These are phyloP conservation scores for Penicillium sclerotigenum DNA, from an alignment of 2,329 filamentous ascomycete genomes.

Conservation along the genomic window DNA sequence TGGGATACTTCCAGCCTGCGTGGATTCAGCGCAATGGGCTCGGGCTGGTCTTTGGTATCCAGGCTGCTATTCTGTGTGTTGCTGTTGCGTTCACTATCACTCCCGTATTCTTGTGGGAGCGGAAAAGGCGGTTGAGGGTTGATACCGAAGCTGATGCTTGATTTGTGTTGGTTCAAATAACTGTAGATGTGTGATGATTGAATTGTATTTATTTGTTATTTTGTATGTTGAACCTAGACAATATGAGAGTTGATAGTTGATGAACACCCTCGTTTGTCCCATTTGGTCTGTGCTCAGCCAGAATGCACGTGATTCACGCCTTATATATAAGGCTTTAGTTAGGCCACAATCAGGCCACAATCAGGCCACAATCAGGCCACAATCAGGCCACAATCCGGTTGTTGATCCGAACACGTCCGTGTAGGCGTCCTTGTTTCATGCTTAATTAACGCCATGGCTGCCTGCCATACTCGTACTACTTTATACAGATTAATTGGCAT, in stretches of 20 bases:
- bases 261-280: background rate
- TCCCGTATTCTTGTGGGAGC: slow-evolving; percentile 20
- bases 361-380: background rate
- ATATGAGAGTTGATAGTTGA: background rate
- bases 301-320: background rate
- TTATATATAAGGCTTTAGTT: background rate
- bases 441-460: slow-evolving; percentile 1
- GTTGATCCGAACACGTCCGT: background rate
- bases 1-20: slow-evolving; percentile 38
- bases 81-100: slow-evolving; percentile 28
- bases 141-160: background rate
- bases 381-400: background rate
- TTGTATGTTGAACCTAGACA: background rate
- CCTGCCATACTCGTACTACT: background rate
- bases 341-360: background rate
- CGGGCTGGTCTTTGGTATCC: slow-evolving; percentile 35
- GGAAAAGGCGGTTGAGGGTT: background rate
- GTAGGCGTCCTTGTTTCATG: background rate
- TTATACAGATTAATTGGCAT: background rate
- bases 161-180: background rate
- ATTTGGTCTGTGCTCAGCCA: background rate
- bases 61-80: slow-evolving; percentile 31
- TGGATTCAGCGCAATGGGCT: slow-evolving; percentile 35
- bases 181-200: background rate
- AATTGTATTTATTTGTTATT: background rate